These are phyloP conservation scores for Plasmodium vinckei DNA, from an alignment of 169 alveolate genomes.

Conservation along the genomic window DNA sequence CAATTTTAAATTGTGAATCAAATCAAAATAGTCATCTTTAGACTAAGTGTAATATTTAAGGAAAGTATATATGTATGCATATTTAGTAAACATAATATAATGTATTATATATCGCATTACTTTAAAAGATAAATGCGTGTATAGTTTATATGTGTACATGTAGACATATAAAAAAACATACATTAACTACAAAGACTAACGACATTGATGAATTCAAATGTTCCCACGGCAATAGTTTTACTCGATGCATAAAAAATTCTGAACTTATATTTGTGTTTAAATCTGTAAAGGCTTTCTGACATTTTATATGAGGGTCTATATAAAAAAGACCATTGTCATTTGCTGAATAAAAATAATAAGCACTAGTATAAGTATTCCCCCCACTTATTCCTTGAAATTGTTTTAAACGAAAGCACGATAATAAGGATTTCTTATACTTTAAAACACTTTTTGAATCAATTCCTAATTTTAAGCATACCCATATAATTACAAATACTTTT, in stretches of 20 bases:
- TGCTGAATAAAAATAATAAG: constrained; percentile 78
- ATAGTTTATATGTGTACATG: not conserved
- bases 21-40: constrained; percentile 52
- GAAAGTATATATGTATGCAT: not conserved
- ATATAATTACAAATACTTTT: constrained; percentile 46
- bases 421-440: constrained; percentile 71
- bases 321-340: constrained; percentile 71
- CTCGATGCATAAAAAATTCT: constrained; percentile 44
- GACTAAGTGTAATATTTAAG: constrained; percentile 18
- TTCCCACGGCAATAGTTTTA: constrained; percentile 65
- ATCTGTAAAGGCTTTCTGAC: constrained; percentile 72
- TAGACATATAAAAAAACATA: not conserved
- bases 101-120: too few species aligned
- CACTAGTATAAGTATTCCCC: constrained; percentile 75
- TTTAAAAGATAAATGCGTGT: too few species aligned
- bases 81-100: not conserved
- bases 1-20: constrained; percentile 41
- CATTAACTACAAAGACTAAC: constrained; percentile 39
- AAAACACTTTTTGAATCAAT: constrained; percentile 29
- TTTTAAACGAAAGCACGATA: constrained; percentile 66
- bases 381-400: constrained; percentile 81
- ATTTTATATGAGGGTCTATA: constrained; percentile 80
- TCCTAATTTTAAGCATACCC: constrained; percentile 73
- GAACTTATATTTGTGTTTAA: constrained; percentile 15
- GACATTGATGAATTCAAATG: constrained; percentile 61